phyloP scores from a whole-genome alignment of 495 filamentous ascomycete genomes.

The Rhizodiscina lignyota region DNA sequence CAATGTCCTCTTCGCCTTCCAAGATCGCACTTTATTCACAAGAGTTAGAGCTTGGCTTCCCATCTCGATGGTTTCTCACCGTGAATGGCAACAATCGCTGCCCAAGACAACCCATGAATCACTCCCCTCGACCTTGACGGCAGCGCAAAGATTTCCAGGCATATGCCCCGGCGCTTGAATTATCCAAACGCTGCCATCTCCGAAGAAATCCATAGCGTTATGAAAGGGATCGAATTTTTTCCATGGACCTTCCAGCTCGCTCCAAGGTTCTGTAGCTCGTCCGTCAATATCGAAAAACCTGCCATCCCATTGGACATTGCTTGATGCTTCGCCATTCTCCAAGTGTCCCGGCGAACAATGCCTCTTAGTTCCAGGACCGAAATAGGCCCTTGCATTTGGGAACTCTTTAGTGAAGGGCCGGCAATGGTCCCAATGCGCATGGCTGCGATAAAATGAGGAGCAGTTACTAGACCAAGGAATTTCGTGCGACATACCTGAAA shows the following conservation, averaged over 20 bases:
- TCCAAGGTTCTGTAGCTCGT: not conserved
- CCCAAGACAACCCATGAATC: not conserved
- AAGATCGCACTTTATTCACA: not conserved
- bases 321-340: not conserved
- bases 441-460: not conserved
- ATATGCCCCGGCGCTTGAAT: not conserved
- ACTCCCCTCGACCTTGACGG: not conserved
- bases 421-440: not conserved
- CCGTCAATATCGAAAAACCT: not conserved
- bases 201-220: not conserved
- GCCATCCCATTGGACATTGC: not conserved
- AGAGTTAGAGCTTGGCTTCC: not conserved
- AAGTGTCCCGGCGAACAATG: not conserved
- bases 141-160: not conserved
- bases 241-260: not conserved
- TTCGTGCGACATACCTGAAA: not conserved
- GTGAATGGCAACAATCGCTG: not conserved
- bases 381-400: not conserved
- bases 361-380: not conserved
- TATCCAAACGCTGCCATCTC: not conserved
- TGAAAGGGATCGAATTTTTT: not conserved
- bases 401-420: not conserved
- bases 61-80: not conserved
- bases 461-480: not conserved
- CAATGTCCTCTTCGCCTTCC: not conserved